Base-by-base conservation (phyloP, 2,329 filamentous ascomycete genomes). In the Trichoderma koningii region DNA sequence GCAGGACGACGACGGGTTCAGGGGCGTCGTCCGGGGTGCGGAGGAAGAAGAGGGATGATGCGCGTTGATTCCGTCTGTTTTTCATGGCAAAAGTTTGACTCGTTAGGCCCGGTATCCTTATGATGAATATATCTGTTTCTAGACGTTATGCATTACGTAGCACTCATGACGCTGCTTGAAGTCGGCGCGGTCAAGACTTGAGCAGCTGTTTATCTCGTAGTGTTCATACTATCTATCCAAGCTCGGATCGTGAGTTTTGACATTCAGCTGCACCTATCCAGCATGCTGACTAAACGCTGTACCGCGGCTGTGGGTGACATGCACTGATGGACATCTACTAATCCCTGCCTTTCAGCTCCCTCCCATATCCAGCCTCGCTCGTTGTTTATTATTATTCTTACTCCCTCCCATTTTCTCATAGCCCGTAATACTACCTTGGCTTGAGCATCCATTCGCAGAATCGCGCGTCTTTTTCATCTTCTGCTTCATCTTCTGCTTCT, bases 1-100 rank as follows among this genome's bases (percentile, higher is more conserved):
- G 61, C n/a, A 56, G 45, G 28, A 56, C 52, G 12, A 41, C 30
- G 30, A 44, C 51, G n/a, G 52, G 52, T 10, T 55, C 60, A 14
- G 61, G 61, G 30, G 55, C 21, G 44, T 71, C 69, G 23, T 70
- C 70, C 15, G 71, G 70, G 61, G 9, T 59, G n/a, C 74, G 71
- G 68, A 71, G 77, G 69, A 76, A 75, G 71, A 79, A 74, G 60
- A 42, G 60, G 69, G 76, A 73, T 7, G 41, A 63, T 44, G 45
- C 30, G 66, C 55, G 23, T 50, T 47, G 47, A 53, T 48, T 52
- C 28, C 23, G 56, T 55, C 38, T 28, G 51, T 30, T 67, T 30
- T 67, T 45, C 42, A 19, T 26, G 45, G 34, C n/a, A 64, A 38
- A 50, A 45, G 52, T 30, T 56, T 63, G 52, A 55, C 53, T 65